Conservation (phyloP, 1,284 basidiomycete species). For the Coniferiporia sulphurascens region DNA sequence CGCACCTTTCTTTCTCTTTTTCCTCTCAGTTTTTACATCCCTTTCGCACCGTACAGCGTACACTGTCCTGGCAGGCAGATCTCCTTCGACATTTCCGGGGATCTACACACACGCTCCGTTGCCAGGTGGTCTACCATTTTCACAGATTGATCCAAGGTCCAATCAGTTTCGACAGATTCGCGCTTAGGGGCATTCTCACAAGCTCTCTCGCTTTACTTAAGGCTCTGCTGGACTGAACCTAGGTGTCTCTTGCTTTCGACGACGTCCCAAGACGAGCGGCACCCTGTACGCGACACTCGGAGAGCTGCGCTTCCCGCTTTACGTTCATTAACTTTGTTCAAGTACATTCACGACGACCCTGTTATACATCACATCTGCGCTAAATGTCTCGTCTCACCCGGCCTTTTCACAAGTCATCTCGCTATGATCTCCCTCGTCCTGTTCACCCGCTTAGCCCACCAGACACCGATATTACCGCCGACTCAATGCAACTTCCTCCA, state of each 20-base stretch:
- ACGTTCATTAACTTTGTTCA: background rate
- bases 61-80: slow-evolving; percentile 6
- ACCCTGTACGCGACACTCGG: slow-evolving; percentile 7
- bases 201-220: background rate
- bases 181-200: slow-evolving; percentile 12
- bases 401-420: slow-evolving; percentile 44
- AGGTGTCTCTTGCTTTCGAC: slow-evolving; percentile 1
- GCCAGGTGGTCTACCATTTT: background rate
- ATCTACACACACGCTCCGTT: background rate
- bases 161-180: slow-evolving; percentile 15
- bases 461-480: slow-evolving; percentile 42
- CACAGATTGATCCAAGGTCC: slow-evolving; percentile 5
- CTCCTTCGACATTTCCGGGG: background rate
- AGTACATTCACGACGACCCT: background rate
- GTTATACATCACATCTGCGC: background rate
- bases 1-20: background rate
- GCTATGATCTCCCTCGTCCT: slow-evolving; percentile 43
- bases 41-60: background rate
- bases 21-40: background rate
- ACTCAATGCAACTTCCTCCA: slow-evolving; percentile 26
- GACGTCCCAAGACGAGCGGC: background rate
- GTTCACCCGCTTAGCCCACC: slow-evolving; percentile 45
- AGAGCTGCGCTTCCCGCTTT: slow-evolving; percentile 7
- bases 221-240: background rate
- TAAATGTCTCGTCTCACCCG: slow-evolving; percentile 43